Base-by-base conservation (phyloP, 108 stramenopile species). In the Nitzschia sp. region DNA sequence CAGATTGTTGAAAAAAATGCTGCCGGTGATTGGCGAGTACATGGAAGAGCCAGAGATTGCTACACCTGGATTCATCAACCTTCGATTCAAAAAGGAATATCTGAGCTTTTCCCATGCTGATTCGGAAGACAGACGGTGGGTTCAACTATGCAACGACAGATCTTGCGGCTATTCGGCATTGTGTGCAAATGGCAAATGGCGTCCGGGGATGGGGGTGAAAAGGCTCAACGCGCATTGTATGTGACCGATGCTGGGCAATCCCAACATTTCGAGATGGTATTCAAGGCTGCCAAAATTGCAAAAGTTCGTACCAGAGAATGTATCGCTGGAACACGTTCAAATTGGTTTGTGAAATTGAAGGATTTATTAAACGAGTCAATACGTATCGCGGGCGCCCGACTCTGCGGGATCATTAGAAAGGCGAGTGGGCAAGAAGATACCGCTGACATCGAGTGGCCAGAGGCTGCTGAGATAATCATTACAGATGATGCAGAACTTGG, bases 61-160 rank as follows among this genome's bases (percentile, higher is more conserved):
- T 11, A 93, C 94, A 6, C 93, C 92, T 0, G 95, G 95, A 17
- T 96, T 97, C 67, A 92, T 97, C 79, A 99, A 99, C 77, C 69
- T 98, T 13, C 63, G 75, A 66, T 84, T 98, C 48, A 81, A 78
- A 52, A 63, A 83, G 4, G 84, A 76, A 0, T 96, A 96, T 66
- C 63, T 99, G 75, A 67, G 82, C 87, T 13, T 68, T 97, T 53
- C 97, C 98, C 6, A 87, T 98, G 77, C 71, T 99, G 35, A 76
- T 99, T 30, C 82, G 90, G 53, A 99, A 99, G 77, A 85, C 91
- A 9, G 99, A 98, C 75, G 98, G 98, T 23, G 99, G 97, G 26
- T 99, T 90, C 72, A 97, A 97, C 61, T 99, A 99, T 68, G 98
- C 98, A 29, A 92, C 96, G 2, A 99, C 99, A 46, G 99, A 99